Evolutionary conservation across 1,284 basidiomycete species (phyloP), one percentile per base, ranked within the genome.

Genomic region (Vanrija pseudolonga): DNA sequence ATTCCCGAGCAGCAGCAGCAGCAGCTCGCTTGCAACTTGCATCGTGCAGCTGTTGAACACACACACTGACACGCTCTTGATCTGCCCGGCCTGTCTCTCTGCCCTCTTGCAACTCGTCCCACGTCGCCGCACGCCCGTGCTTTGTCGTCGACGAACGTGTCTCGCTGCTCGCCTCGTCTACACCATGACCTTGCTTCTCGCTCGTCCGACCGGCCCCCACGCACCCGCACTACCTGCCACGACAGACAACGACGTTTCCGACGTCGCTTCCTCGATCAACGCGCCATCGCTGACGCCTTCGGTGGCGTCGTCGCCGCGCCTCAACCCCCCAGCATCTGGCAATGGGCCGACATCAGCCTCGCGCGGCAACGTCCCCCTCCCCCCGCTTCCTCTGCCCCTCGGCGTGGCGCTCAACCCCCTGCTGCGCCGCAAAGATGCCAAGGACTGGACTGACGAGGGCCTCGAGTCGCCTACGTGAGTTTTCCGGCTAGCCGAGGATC

Each of bases 401-500:
- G 49, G 43, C 5, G 50, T 55, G 4, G 48, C 57, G 5, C 48
- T 56, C 24, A 59, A 56, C 50, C 41, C 50, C 18, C 51, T 57
- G 15, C 49, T 60, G 6, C 55, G 58, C 36, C 55, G 58, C 32
- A 32, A 32, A 12, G 32, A 32, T 32, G 51, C 55, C 40, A 20
- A 38, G 23, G 46, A 53, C 14, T 41, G 45, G 43, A 69, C 68
- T 50, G 65, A 66, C 50, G 72, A 74, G 56, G 71, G 69, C n/a
- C 53, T 72, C 38, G 72, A 74, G 59, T 73, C 71, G 4, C 74
- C 74, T 38, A 73, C 70, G 74, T 76, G 64, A 67, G 72, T 68
- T 22, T 43, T 1, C 38, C 0, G 41, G 14, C 6, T 37, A 14
- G 4, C 6, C 9, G n/a, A n/a, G n/a, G n/a, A n/a, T n/a, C n/a